Base-by-base conservation (phyloP, 2,329 filamentous ascomycete species). In the Penicillium digitatum region DNA sequence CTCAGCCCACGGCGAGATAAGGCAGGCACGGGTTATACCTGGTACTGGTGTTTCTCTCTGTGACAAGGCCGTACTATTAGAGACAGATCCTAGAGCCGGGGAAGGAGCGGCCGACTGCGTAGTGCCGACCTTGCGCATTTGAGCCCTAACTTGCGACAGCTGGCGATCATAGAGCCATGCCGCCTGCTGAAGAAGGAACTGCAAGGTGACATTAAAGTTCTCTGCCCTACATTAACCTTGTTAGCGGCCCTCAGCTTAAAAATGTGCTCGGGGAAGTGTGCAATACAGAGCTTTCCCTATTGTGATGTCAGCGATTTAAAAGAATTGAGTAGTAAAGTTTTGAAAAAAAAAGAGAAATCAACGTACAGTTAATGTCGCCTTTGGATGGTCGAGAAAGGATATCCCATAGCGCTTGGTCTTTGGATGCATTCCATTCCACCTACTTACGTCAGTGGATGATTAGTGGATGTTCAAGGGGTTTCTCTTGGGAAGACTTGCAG, bases 161-260 rank as follows among this genome's bases (percentile, higher is more conserved):
- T 97, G 90, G 48, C 89, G 82, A 70, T 97, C 92, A 68, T 94
- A 96, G 6, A 97, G 83, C 83, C 91, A 96, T 72, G 90, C 91
- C 60, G 91, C 91, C 74, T 99, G 91, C 70, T 96, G 90, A 16
- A 96, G 83, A 31, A 99, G 81, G 68, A 97, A 97, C 38, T 90
- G 82, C 55, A 95, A 84, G 26, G 89, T 87, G 20, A 96, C 93
- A 59, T 92, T 83, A 73, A 96, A 96, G 43, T 84, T 81, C 49
- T 82, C 79, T 44, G 89, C 90, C 68, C 87, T 88, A 44, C 34
- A 56, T 12, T 22, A 9, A 55, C 31, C 8, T 45, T 46, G 38
- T 60, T 48, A 63, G 59, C 16, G 45, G 6, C 5, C 8, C 29
- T 40, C 31, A 18, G 16, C 10, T 16, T 50, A 4, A 2, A 2